These are phyloP conservation scores for Botrytis medusae DNA, from an alignment of 2,329 filamentous ascomycete species.

Conservation along the genomic window DNA sequence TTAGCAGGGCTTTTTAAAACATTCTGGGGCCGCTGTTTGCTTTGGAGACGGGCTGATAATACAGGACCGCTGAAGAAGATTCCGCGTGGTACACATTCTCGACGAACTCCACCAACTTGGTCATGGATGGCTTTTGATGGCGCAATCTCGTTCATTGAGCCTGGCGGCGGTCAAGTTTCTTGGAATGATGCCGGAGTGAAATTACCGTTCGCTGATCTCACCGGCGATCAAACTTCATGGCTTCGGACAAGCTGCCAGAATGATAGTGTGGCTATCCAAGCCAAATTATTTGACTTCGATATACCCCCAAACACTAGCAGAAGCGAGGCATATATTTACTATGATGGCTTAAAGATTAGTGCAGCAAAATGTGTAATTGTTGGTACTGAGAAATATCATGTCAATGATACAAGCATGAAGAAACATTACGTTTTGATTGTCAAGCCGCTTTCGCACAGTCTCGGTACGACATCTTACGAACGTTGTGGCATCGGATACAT, in stretches of 20 bases:
- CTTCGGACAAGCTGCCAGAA: not conserved
- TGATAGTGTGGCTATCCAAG: constrained; percentile 1
- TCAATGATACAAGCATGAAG: not conserved
- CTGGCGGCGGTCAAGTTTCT: not conserved
- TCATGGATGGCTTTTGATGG: constrained; percentile 22
- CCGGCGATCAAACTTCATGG: constrained; percentile 3
- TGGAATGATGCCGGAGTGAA: not conserved
- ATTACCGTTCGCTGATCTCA: not conserved
- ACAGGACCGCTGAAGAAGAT: not conserved
- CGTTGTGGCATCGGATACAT: constrained; percentile 4
- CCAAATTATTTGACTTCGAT: not conserved
- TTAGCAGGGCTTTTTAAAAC: constrained; percentile 12
- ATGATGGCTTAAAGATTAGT: not conserved
- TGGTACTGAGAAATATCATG: not conserved
- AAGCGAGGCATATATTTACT: not conserved
- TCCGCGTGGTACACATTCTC: not conserved
- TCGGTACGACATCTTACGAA: not conserved
- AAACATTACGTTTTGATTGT: constrained; percentile 14
- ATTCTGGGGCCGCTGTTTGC: constrained; percentile 15
- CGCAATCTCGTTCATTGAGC: constrained; percentile 12
- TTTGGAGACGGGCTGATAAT: not conserved
- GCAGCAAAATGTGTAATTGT: not conserved
- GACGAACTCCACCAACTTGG: not conserved
- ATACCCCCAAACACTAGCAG: not conserved
- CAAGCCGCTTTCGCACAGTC: not conserved